Evolutionary conservation across 371 early-diverging fungal genomes (phyloP), one percentile per base, ranked within the genome.

Genomic region (Haplosporangium sp.): DNA sequence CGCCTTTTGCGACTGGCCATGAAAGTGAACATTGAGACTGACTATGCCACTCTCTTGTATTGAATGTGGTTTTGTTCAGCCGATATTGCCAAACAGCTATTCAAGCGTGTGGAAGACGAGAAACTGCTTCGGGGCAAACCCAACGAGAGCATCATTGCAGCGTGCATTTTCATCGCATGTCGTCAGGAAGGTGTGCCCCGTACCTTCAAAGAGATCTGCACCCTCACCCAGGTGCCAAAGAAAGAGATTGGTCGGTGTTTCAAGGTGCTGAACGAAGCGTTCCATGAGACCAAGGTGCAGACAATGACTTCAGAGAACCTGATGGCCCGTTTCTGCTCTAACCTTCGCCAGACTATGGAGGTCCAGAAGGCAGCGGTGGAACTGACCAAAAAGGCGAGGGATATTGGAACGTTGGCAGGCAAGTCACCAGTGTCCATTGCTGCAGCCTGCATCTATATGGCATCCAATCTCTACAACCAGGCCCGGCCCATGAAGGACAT

Each of bases 111-210:
- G 6, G 92, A 92, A 69, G 95, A 96, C 58, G 95, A 95, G 53
- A 96, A 97, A 73, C 64, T 96, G 43, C 80, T 96, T 21, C 90
- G 93, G 51, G 96, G 98, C 50, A 99, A 98, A 84, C 91, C 90
- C 29, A 90, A 89, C 50, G 96, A 98, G 65, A 95, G 94, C 13
- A 89, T 99, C 60, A 95, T 97, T 81, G 99, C 98, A 6, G 98
- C 98, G 2, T 98, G 98, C 82, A 95, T 99, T 70, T 97, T 95
- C 67, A 92, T 99, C 65, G 99, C 99, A 10, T 99, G 99, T 83
- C 90, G 97, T 47, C 91, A 96, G 72, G 94, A 96, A 69, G 87
- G 88, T 20, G 98, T 95, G 2, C 92, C 96, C 1, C 90, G 99
- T 67, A 99, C 99, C 0, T 99, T 99, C 83, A 95, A 97, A 76